Evolutionary conservation across 1,139 yeast genomes (phyloP), one percentile per base, ranked within the genome.

Genomic region (Saccharomyces pastorianus): DNA sequence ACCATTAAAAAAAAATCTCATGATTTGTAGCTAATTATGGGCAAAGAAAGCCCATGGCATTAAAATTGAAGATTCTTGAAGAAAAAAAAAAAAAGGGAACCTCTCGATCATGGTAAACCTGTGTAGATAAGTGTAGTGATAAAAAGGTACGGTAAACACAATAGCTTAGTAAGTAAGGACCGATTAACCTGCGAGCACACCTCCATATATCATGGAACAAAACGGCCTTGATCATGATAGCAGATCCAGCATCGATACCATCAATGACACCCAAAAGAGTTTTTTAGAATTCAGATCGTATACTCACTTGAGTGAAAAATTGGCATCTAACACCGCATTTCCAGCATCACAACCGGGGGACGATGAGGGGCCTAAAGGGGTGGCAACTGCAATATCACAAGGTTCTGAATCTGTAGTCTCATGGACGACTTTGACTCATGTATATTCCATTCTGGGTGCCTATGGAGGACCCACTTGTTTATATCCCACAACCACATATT

Each of bases 391-490:
- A 20, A 13, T 38, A 1, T 17, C 26, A 11, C 44, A 38, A 38
- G 44, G 44, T 8, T 38, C 44, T 14, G 44, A 20, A 38, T 38
- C 44, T 17, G 26, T 62, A 26, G 47, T 66, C 1, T 61, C 58
- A 28, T 67, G 71, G 71, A 34, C 57, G 2, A 54, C 56, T 5
- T 54, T 63, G 38, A 58, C 59, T 42, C 62, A 62, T 26, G 57
- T 68, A 2, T 66, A 65, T 56, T 60, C 67, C 0, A 51, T 56
- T 5, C 34, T 64, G 9, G 58, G 61, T 25, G 64, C 62, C 5
- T 65, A 65, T 51, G 71, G 71, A 6, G 67, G 67, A 1, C 70
- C 69, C 1, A 56, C 67, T 2, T 55, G 57, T 28, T 53, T 67
- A 6, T 49, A 60, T 25, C 61, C 68, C 1, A 63, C 70, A 11